Percentiles rank a stretch among this genome's conserved stretches.
phyloP scores from a whole-genome alignment of 1,284 basidiomycete genomes.

The Binderoboletus segoi region DNA sequence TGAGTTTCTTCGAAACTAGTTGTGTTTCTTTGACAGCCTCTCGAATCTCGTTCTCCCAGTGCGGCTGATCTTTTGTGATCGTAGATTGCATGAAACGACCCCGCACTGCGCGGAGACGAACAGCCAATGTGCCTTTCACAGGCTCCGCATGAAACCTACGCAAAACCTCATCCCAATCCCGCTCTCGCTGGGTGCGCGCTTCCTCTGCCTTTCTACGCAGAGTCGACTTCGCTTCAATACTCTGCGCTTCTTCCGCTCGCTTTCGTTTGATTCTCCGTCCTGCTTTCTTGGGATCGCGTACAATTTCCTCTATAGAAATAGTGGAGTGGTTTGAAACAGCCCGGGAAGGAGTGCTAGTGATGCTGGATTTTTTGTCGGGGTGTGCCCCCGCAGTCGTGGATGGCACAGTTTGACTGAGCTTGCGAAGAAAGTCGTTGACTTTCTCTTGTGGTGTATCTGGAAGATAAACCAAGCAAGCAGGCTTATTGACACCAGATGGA shows the following conservation, averaged over 20 bases:
- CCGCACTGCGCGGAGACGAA: slow-evolving; percentile 56
- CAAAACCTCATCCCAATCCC: slow-evolving; percentile 65
- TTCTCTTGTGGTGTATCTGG: slow-evolving; percentile 52
- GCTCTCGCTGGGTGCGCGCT: slow-evolving; percentile 55
- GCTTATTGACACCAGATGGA: slow-evolving; percentile 54
- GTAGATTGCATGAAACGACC: slow-evolving; percentile 58
- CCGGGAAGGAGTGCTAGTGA: slow-evolving; percentile 57
- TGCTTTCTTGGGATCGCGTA: slow-evolving; percentile 48
- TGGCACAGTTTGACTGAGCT: slow-evolving; percentile 46
- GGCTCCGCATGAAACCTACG: slow-evolving; percentile 53
- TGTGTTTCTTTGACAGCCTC: slow-evolving; percentile 58
- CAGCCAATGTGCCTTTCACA: slow-evolving; percentile 47
- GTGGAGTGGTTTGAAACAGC: slow-evolving; percentile 52
- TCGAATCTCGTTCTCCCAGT: slow-evolving; percentile 65
- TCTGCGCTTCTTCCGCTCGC: slow-evolving; percentile 37
- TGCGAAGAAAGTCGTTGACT: slow-evolving; percentile 55
- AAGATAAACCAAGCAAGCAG: slow-evolving; percentile 62
- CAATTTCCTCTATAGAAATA: slow-evolving; percentile 41
- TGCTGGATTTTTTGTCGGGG: slow-evolving; percentile 51
- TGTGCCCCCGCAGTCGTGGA: slow-evolving; percentile 37
- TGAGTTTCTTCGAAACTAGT: slow-evolving; percentile 47
- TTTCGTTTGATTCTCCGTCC: slow-evolving; percentile 34
- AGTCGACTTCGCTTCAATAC: slow-evolving; percentile 48
- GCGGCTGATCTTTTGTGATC: slow-evolving; percentile 48
- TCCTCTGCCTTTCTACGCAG: slow-evolving; percentile 61